Evolutionary conservation across 2,329 filamentous ascomycete species (phyloP).

Genomic region (Endoconidiophora laricicola): DNA sequence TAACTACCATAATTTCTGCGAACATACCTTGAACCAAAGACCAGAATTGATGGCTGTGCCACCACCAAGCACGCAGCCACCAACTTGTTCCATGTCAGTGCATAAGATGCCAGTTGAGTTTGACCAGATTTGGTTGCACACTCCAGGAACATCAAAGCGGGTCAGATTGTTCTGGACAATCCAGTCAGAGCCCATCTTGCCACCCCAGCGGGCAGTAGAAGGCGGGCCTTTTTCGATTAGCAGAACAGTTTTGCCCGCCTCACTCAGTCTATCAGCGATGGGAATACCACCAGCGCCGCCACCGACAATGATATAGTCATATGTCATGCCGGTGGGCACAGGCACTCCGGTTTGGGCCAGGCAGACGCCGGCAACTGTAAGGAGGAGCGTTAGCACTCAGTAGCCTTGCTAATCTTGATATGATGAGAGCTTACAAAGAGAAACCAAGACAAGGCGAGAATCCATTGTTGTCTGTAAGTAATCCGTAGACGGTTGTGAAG

Average conservation of each 20-base stretch:
- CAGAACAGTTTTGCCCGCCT: conserved; percentile 47
- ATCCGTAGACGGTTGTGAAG: too few relatives aligned
- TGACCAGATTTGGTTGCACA: conserved; percentile 54
- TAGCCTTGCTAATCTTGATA: too few relatives aligned
- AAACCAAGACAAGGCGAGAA: too few relatives aligned
- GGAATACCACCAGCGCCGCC: conserved; percentile 44
- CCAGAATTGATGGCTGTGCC: conserved; percentile 51
- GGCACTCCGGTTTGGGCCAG: not conserved
- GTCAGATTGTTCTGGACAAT: conserved; percentile 44
- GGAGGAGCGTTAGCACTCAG: too few relatives aligned
- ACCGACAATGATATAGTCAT: conserved; percentile 49
- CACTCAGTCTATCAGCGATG: conserved; percentile 39
- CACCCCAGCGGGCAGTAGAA: conserved; percentile 49
- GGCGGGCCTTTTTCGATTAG: conserved; percentile 44
- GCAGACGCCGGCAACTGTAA: too few relatives aligned
- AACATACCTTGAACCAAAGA: conserved; percentile 41
- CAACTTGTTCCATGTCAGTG: conserved; percentile 55
- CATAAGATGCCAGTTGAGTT: conserved; percentile 48
- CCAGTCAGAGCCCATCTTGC: conserved; percentile 45
- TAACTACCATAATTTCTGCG: not conserved
- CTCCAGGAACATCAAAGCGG: conserved; percentile 54
- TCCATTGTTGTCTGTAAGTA: too few relatives aligned
- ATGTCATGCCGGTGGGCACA: conserved; percentile 9
- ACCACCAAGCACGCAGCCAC: conserved; percentile 54
- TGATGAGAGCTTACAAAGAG: too few relatives aligned